Base-by-base conservation (phyloP, 164 flowering plant species). In the Sedum album region DNA sequence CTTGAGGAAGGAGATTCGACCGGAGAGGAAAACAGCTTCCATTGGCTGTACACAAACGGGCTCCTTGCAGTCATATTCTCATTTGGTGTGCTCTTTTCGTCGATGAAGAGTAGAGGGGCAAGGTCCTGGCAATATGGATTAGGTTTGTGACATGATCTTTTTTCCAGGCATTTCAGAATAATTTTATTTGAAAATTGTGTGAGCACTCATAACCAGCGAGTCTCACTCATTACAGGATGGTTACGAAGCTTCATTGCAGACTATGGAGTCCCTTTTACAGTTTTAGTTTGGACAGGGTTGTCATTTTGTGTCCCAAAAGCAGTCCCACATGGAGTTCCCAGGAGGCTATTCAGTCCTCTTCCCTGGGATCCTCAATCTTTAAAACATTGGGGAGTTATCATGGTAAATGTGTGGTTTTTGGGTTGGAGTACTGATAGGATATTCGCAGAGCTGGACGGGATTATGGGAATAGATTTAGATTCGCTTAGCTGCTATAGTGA, bases 61-160 rank as follows among this genome's bases (percentile, higher is more conserved):
- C 48, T 44, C 5, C 15, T 44, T 14, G 48, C 48, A 44, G 48
- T 44, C 48, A 44, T 44, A 44, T 44, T 44, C 48, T 44, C 48
- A 11, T 11, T 15, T 44, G 48, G 48, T 44, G 48, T 44, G 15
- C 48, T 44, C 48, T 44, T 44, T 44, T 44, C 48, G 17, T 44
- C 48, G n/a, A 31, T 86, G 36, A 84, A 74, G 77, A 86, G 86
- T 77, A 79, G 86, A 77, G 73, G 66, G 66, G 88, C 88, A 44
- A 80, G 91, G 72, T 73, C 82, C 33, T 86, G 91, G 91, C 73
- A 70, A 14, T 86, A 84, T 68, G 86, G 83, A 51, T 78, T 86
- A 78, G 88, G 90, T 81, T 63, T 61, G 73, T 68, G 51, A 60
- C 41, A 13, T 28, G 38, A 44, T 17, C 48, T 3, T 23, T 69